A percentile compares a stretch with the other conserved stretches of the same genome.
These are phyloP conservation scores for Tricholoma matsutake DNA, from an alignment of 768 basidiomycete genomes.

Conservation along the genomic window DNA sequence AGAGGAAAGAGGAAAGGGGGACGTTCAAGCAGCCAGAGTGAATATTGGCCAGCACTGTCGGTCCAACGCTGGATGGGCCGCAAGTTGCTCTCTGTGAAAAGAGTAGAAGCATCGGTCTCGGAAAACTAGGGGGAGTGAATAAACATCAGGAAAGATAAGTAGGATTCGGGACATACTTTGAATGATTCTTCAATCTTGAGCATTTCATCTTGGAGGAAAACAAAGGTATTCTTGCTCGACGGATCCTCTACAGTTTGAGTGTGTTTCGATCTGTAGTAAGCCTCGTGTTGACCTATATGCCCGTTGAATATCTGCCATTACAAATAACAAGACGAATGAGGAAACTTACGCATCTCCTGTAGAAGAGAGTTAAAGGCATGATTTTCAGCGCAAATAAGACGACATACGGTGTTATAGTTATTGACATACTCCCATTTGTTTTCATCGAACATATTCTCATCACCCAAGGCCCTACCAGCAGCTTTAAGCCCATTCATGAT, in stretches of 20 bases:
- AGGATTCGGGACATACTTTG: slow-evolving; percentile 54
- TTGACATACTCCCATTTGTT: slow-evolving; percentile 80
- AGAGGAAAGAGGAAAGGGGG: slow-evolving; percentile 77
- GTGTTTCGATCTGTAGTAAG: slow-evolving; percentile 70
- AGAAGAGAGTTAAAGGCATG: neutral
- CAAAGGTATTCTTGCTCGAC: slow-evolving; percentile 36
- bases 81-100: slow-evolving; percentile 77
- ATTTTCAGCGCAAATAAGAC: neutral
- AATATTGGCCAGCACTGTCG: slow-evolving; percentile 68
- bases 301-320: neutral
- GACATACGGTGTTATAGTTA: slow-evolving; percentile 40
- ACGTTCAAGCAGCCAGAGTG: slow-evolving; percentile 89
- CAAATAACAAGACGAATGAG: neutral
- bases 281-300: slow-evolving; percentile 71
- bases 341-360: neutral
- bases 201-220: slow-evolving; percentile 69
- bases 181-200: slow-evolving; percentile 84
- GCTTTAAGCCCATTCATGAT: slow-evolving; percentile 82
- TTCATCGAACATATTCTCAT: slow-evolving; percentile 60
- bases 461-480: slow-evolving; percentile 66
- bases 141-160: neutral
- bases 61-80: slow-evolving; percentile 85
- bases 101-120: slow-evolving; percentile 56
- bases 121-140: slow-evolving; percentile 59
- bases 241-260: slow-evolving; percentile 58